Percentiles rank a stretch among this genome's conserved stretches.
Evolutionary conservation across 108 stramenopile genomes (phyloP).

Genomic region (Skeletonema potamos): DNA sequence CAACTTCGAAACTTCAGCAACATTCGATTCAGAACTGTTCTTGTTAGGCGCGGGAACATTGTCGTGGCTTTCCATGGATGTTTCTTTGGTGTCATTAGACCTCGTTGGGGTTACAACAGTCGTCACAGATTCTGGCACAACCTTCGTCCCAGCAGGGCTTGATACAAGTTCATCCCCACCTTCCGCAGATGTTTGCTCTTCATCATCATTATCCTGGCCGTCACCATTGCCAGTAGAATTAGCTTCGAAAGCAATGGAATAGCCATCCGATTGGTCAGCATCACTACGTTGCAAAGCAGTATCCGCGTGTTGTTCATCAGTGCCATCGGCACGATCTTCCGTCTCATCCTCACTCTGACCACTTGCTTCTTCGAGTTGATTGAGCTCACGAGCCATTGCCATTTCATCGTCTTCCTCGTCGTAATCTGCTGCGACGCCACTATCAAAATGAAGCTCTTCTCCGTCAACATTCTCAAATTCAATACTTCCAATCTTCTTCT

Average conservation of each 20-base stretch:
- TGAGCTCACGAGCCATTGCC: conserved; percentile 49
- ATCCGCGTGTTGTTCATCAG: conserved; percentile 7
- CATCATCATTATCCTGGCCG: not conserved
- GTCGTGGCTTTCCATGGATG: not conserved
- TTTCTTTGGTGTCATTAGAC: not conserved
- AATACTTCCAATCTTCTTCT: not conserved
- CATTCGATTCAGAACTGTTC: not conserved
- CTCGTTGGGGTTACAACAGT: not conserved
- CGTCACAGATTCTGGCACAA: not conserved
- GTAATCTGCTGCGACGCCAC: conserved; percentile 7
- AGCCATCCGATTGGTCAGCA: not conserved
- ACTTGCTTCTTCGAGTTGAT: not conserved
- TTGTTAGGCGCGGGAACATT: not conserved
- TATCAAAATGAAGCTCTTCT: conserved; percentile 14
- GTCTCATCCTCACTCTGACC: conserved; percentile 11
- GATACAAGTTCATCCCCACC: not conserved
- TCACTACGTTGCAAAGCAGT: conserved; percentile 19
- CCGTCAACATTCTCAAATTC: conserved; percentile 19
- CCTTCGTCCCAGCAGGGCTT: not conserved
- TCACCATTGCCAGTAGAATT: not conserved
- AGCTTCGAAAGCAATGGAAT: not conserved
- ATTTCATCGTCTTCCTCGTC: conserved; percentile 46
- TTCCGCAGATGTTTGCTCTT: not conserved
- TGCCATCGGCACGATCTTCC: conserved; percentile 3
- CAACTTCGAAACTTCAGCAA: not conserved